Percentiles rank a stretch among this genome's conserved stretches.
These are phyloP conservation scores for Pythium scleroteichum DNA, from an alignment of 352 stramenopile species.

Conservation along the genomic window DNA sequence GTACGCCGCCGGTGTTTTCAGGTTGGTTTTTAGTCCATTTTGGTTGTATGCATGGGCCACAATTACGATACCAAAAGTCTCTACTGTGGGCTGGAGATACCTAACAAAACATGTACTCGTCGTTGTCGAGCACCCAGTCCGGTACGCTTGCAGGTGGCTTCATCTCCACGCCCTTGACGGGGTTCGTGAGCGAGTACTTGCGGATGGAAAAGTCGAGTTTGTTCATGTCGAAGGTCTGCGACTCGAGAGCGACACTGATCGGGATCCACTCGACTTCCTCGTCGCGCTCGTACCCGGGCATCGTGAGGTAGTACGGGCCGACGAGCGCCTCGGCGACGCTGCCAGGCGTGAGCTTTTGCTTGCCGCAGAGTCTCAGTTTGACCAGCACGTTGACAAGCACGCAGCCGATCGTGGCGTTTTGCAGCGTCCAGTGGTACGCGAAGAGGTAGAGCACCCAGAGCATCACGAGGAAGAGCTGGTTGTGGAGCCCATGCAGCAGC, in stretches of 20 bases:
- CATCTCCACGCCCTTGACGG: not conserved
- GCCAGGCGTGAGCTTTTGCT: slow-evolving; percentile 13
- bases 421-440: slow-evolving; percentile 13
- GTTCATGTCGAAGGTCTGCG: slow-evolving; percentile 6
- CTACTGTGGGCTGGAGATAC: not conserved
- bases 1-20: not conserved
- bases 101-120: slow-evolving; percentile 10
- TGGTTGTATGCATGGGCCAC: too few relatives aligned
- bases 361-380: slow-evolving; percentile 4
- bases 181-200: slow-evolving; percentile 13
- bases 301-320: slow-evolving; percentile 14
- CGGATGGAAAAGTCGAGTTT: slow-evolving; percentile 7
- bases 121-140: slow-evolving; percentile 8
- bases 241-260: slow-evolving; percentile 11
- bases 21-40: too few relatives aligned
- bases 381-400: slow-evolving; percentile 9
- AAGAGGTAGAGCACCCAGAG: slow-evolving; percentile 23
- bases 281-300: not conserved
- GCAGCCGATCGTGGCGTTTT: slow-evolving; percentile 3
- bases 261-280: slow-evolving; percentile 21
- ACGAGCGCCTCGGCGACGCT: slow-evolving; percentile 16
- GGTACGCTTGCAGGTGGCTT: not conserved
- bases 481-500: slow-evolving; percentile 5
- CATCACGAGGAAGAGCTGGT: slow-evolving; percentile 20
- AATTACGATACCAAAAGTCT: too few relatives aligned